Conservation (phyloP, 1,284 basidiomycete genomes). For the Hypsizygus ulmarius region DNA sequence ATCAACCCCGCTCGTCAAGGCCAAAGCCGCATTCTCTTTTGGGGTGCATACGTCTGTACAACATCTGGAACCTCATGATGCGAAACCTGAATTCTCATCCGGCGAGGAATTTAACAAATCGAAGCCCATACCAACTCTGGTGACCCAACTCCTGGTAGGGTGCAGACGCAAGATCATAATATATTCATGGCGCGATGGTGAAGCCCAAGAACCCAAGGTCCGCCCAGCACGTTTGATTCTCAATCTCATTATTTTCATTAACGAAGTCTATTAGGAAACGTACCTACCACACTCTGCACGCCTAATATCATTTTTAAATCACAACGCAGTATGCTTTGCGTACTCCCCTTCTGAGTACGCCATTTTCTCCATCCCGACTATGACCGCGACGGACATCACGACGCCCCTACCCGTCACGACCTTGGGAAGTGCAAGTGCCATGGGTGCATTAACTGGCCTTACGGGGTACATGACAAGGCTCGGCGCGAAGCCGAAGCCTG, state of each 20-base stretch:
- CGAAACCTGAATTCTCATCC: constrained; percentile 18
- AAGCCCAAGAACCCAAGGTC: constrained; percentile 74
- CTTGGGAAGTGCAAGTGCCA: constrained; percentile 52
- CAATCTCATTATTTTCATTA: constrained; percentile 6
- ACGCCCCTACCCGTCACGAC: constrained; percentile 46
- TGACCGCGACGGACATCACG: constrained; percentile 56
- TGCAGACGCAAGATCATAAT: constrained; percentile 84
- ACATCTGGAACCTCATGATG: constrained; percentile 32
- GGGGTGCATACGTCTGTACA: constrained; percentile 68
- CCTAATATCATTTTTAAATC: constrained; percentile 64
- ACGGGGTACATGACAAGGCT: constrained; percentile 87
- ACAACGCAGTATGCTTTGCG: constrained; percentile 67
- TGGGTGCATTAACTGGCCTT: constrained; percentile 74
- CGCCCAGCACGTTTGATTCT: constrained; percentile 15
- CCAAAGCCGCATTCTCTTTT: constrained; percentile 82
- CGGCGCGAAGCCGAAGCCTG: constrained; percentile 71
- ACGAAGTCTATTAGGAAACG: constrained; percentile 60
- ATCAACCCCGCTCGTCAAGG: constrained; percentile 66
- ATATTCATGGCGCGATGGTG: constrained; percentile 85
- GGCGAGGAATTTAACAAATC: constrained; percentile 34
- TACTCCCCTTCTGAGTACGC: constrained; percentile 77
- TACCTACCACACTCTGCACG: constrained; percentile 83
- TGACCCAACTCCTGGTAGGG: constrained; percentile 83
- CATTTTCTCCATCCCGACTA: constrained; percentile 65
- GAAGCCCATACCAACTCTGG: constrained; percentile 53